Evolutionary conservation across 306 rosid genomes (phyloP), one percentile per base, ranked within the genome.

Genomic region (Castanospermum australe): DNA sequence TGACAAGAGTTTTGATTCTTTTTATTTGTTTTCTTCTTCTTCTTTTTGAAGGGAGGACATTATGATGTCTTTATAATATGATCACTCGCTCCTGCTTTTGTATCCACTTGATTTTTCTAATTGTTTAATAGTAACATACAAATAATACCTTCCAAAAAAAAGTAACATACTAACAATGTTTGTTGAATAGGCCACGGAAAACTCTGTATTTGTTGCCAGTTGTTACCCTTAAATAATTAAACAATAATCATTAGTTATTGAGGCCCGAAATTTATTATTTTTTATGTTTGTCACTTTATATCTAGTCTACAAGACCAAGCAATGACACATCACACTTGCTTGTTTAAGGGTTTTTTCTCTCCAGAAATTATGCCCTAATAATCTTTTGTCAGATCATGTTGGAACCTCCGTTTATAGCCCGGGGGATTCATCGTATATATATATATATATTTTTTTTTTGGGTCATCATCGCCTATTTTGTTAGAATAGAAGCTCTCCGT

Each of bases 1-100:
- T 83, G 81, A 86, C 71, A 15, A 71, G 0, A 38, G 36, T 61
- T 60, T 83, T 67, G 54, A 67, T 80, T 59, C 75, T 71, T 47
- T 66, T 25, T 70, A 63, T 79, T 70, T 60, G 66, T 79, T 74
- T 74, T 78, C 75, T 81, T 35, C 83, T 10, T 55, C 2, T 17
- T 66, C 25, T 64, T 85, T 76, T 73, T 28, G 11, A 42, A 65
- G 62, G 73, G 18, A 80, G 67, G 55, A 51, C 86, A 80, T 17
- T 61, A 68, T 78, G 15, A 63, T 83, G 72, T 42, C 67, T 66
- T 66, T 71, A 66, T 86, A 79, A 62, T 82, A 75, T 81, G 5
- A 72, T 80, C 84, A 75, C 83, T 65, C 5, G 21, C 76, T 71
- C 77, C 70, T 76, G 83, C 89, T 80, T 86, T 86, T 80, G 55